phyloP scores from a whole-genome alignment of 108 stramenopile species.

The Parmales sp. region DNA sequence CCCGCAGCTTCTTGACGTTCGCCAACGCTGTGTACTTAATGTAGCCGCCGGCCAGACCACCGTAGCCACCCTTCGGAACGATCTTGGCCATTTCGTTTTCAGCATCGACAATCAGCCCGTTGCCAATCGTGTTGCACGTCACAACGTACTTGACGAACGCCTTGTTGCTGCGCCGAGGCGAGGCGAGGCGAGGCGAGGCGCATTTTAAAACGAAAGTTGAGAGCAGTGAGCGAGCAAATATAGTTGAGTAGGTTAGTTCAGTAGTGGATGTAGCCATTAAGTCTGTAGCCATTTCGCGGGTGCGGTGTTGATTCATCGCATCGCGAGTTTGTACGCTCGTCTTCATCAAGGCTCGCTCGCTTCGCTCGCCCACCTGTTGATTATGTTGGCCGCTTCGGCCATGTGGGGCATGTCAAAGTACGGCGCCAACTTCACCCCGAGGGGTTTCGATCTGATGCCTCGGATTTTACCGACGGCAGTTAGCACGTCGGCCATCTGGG shows the following conservation, averaged over 20 bases:
- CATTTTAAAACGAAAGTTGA: too few species aligned
- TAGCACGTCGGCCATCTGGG: conserved; percentile 66
- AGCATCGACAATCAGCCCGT: conserved; percentile 60
- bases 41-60: conserved; percentile 69
- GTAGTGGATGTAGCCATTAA: too few species aligned
- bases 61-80: conserved; percentile 65
- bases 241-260: too few species aligned
- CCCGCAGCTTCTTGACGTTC: conserved; percentile 66
- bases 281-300: too few species aligned
- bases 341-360: too few species aligned
- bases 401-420: conserved; percentile 80
- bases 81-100: conserved; percentile 59
- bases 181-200: too few species aligned
- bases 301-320: too few species aligned
- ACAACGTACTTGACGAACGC: conserved; percentile 51
- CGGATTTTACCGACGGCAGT: conserved; percentile 37
- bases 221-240: too few species aligned
- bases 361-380: too few species aligned
- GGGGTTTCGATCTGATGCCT: conserved; percentile 13
- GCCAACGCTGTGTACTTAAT: conserved; percentile 78
- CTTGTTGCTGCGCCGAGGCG: too few species aligned
- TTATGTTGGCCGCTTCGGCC: conserved; percentile 55
- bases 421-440: conserved; percentile 83
- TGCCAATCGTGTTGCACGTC: conserved; percentile 78
- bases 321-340: too few species aligned